These are phyloP conservation scores for Malus hybrid DNA, from an alignment of 331 rosid species.

Conservation along the genomic window DNA sequence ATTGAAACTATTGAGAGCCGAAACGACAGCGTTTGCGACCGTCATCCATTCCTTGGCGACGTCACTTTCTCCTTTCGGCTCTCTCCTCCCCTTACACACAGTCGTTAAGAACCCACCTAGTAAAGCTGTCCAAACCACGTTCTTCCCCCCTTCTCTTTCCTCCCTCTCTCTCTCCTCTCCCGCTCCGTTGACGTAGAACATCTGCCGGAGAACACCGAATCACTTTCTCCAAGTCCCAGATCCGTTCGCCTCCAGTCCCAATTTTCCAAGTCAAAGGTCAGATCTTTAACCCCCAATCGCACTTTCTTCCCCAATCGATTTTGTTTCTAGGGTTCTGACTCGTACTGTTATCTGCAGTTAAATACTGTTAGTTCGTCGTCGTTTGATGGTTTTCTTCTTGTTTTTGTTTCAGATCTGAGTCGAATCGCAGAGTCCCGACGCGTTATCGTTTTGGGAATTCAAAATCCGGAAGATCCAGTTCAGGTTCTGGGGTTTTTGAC, in stretches of 20 bases:
- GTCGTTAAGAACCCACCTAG: constrained; percentile 20
- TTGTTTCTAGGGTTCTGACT: constrained; percentile 21
- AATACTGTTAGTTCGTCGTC: neutral
- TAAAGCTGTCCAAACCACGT: constrained; percentile 3
- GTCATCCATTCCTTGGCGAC: neutral
- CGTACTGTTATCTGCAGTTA: neutral
- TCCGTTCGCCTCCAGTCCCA: constrained; percentile 18
- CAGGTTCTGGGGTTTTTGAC: constrained; percentile 26
- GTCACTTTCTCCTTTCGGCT: constrained; percentile 15
- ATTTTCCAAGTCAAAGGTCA: constrained; percentile 34
- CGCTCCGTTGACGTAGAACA: constrained; percentile 46
- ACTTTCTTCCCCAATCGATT: constrained; percentile 5
- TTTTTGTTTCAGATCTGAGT: constrained; percentile 52
- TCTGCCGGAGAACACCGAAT: constrained; percentile 1
- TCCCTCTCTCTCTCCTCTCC: neutral
- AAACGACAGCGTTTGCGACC: constrained; percentile 15
- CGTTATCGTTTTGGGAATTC: neutral
- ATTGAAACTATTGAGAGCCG: too few relatives aligned
- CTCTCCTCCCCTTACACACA: neutral
- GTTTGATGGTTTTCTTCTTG: neutral
- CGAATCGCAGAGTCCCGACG: neutral
- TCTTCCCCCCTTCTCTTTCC: neutral
- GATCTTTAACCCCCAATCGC: constrained; percentile 22
- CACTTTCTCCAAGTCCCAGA: constrained; percentile 13
- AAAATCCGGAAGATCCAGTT: constrained; percentile 7